Conservation (phyloP, 805 yeast species). For the Wickerhamomyces chaumierensis region DNA sequence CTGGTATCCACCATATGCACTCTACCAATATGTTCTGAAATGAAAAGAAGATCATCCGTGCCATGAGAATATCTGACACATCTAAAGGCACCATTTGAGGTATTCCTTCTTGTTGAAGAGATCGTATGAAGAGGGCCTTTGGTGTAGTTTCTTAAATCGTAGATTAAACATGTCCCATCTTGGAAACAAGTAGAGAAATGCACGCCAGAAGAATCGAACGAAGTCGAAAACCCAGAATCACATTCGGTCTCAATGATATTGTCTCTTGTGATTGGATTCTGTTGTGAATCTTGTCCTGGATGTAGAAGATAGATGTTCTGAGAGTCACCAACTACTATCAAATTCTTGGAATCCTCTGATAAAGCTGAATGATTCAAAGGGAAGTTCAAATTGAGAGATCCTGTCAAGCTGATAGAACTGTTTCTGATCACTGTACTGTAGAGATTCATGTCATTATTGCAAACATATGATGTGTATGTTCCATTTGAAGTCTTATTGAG, state of each 20-base stretch:
- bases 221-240: slow-evolving; percentile 77
- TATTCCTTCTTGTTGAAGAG: slow-evolving; percentile 46
- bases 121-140: slow-evolving; percentile 40
- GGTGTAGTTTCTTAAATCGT: slow-evolving; percentile 57
- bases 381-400: slow-evolving; percentile 39
- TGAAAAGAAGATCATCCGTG: slow-evolving; percentile 62
- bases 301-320: slow-evolving; percentile 45
- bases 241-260: slow-evolving; percentile 42
- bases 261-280: slow-evolving; percentile 12
- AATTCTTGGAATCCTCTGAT: slow-evolving; percentile 48
- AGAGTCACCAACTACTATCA: slow-evolving; percentile 71
- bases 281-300: slow-evolving; percentile 24
- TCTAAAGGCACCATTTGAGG: slow-evolving; percentile 55
- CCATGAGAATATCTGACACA: slow-evolving; percentile 51
- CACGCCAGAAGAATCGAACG: slow-evolving; percentile 65
- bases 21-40: slow-evolving; percentile 79
- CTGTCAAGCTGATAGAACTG: slow-evolving; percentile 31
- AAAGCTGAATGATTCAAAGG: slow-evolving; percentile 67
- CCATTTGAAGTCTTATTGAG: slow-evolving; percentile 32
- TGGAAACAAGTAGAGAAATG: slow-evolving; percentile 76
- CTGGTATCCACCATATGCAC: slow-evolving; percentile 79
- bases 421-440: slow-evolving; percentile 51
- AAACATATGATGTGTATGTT: slow-evolving; percentile 49
- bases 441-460: slow-evolving; percentile 73
- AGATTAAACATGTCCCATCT: slow-evolving; percentile 69